Evolutionary conservation across 129 eudicot species (phyloP).

Genomic region (sunflower (Helianthus annuus)): HanXRQr2.0-SUNRISE NC_035446.2:51080803-51081302

Average conservation of each 20-base stretch:
- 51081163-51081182: conserved; percentile 63
- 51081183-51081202: conserved; percentile 11
- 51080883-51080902: too few relatives aligned
- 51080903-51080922: too few relatives aligned
- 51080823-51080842: too few relatives aligned
- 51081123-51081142: conserved; percentile 87
- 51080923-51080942: too few relatives aligned
- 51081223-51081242: conserved; percentile 1
- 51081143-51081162: conserved; percentile 52
- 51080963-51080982: too few relatives aligned
- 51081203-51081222: background rate
- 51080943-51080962: too few relatives aligned
- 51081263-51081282: conserved; percentile 82
- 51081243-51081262: conserved; percentile 94
- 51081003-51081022: too few relatives aligned
- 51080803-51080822: too few relatives aligned
- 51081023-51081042: too few relatives aligned
- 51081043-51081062: background rate
- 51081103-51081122: conserved; percentile 82
- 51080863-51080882: too few relatives aligned
- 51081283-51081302: conserved; percentile 74
- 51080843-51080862: too few relatives aligned
- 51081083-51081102: conserved; percentile 86
- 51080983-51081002: too few relatives aligned
- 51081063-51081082: conserved; percentile 47